Conservation (phyloP, 352 stramenopile genomes). For the Globisporangium uncinulatum region DNA sequence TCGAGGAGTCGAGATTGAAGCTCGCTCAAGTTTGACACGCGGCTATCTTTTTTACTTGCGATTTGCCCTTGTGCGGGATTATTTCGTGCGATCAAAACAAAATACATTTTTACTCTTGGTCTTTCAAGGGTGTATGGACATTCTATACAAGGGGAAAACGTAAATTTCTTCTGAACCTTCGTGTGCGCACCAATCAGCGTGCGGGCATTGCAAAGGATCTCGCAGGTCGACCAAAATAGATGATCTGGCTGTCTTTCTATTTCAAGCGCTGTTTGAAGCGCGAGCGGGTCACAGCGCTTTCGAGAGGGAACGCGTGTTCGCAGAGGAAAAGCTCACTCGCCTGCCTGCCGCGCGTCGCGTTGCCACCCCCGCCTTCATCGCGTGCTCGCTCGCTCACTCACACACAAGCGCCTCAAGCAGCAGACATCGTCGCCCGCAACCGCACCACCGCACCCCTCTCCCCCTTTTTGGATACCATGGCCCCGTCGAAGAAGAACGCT, state of each 20-base stretch:
- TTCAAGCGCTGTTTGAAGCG: background rate
- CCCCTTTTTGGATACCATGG: slow-evolving; percentile 25
- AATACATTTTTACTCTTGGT: background rate
- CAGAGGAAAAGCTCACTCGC: too few species aligned
- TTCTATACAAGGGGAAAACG: background rate
- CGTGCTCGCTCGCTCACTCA: background rate
- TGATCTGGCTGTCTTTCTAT: background rate
- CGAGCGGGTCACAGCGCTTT: background rate
- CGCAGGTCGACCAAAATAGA: background rate
- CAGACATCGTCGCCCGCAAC: background rate
- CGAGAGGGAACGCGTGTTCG: background rate
- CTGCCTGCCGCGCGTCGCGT: background rate
- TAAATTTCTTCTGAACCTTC: background rate
- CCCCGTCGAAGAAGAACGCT: slow-evolving; percentile 47
- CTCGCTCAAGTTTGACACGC: slow-evolving; percentile 1
- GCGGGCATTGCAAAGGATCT: background rate
- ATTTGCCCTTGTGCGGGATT: background rate
- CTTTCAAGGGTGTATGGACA: background rate
- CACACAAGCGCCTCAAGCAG: slow-evolving; percentile 2
- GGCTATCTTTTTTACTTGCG: too few species aligned
- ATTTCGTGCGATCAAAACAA: background rate
- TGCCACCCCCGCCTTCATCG: background rate
- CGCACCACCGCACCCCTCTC: background rate
- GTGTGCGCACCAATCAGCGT: background rate
- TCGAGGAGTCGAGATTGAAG: background rate